A percentile compares a stretch with the other conserved stretches of the same genome.
phyloP scores from a whole-genome alignment of 257 asterid species.

The Nicotiana otophora region DNA sequence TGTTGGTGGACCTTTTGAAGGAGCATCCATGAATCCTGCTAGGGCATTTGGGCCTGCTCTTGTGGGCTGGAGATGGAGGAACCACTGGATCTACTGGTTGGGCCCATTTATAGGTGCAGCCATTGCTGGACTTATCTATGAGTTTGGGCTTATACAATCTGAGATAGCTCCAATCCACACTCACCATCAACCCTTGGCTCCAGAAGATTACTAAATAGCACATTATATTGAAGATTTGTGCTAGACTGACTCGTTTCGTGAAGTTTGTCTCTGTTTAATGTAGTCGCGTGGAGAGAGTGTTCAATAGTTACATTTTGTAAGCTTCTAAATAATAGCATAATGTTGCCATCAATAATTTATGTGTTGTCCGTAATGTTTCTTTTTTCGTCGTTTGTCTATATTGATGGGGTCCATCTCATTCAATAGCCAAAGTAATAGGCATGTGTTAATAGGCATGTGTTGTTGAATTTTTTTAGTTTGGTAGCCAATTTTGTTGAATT shows the following conservation, averaged over 20 bases:
- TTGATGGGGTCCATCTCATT: too few species aligned
- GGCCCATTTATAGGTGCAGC: conserved; percentile 92
- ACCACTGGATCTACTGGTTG: conserved; percentile 93
- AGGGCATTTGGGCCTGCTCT: conserved; percentile 88
- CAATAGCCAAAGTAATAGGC: too few species aligned
- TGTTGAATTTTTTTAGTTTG: too few species aligned
- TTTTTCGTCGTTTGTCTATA: too few species aligned
- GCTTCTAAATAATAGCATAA: too few species aligned
- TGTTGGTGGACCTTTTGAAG: conserved; percentile 89
- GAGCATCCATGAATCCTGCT: conserved; percentile 93
- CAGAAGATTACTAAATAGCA: conserved; percentile 67
- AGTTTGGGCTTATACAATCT: conserved; percentile 60
- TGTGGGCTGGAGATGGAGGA: conserved; percentile 90
- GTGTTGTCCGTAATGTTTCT: too few species aligned
- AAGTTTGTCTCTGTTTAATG: background rate
- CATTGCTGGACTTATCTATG: conserved; percentile 61
- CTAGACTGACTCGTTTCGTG: background rate
- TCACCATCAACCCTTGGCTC: conserved; percentile 88
- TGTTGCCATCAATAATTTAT: too few species aligned
- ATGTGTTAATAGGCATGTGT: too few species aligned
- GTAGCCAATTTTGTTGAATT: too few species aligned
- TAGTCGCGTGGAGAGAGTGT: too few species aligned
- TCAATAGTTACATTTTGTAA: too few species aligned
- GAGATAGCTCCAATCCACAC: conserved; percentile 35
- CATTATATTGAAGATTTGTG: background rate